Conservation (phyloP, 2,329 filamentous ascomycete species). For the Lecanicillium sp. region DNA sequence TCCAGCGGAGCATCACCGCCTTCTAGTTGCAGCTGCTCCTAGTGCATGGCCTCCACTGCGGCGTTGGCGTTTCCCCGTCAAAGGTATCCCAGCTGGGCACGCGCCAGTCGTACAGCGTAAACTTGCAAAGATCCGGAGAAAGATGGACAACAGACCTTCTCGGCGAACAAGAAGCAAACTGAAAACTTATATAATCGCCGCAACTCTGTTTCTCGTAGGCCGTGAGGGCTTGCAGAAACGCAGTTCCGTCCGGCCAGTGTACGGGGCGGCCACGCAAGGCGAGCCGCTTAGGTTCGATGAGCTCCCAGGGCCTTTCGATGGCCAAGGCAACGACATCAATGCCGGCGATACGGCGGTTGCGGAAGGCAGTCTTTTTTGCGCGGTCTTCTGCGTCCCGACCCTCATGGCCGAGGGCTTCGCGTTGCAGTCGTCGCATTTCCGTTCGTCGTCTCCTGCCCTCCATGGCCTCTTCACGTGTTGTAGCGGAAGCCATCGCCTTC, state of each 20-base stretch:
- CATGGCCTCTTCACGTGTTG: background rate
- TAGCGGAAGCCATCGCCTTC: background rate
- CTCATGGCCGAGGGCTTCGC: background rate
- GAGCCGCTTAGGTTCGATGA: background rate
- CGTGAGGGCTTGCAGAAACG: background rate
- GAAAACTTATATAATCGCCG: background rate
- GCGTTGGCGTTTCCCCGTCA: background rate
- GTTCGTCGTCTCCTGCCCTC: background rate
- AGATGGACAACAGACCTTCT: background rate
- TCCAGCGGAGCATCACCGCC: background rate
- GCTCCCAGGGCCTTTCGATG: background rate
- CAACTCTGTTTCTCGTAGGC: background rate
- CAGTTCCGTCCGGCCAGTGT: background rate
- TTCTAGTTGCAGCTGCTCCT: background rate
- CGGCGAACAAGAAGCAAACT: background rate
- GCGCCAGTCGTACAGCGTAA: slow-evolving; percentile 1
- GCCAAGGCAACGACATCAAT: background rate
- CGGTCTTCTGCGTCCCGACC: background rate
- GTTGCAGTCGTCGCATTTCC: background rate
- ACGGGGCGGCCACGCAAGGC: background rate
- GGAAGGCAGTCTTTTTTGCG: background rate
- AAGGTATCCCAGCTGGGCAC: background rate
- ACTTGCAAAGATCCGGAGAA: background rate
- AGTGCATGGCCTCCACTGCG: background rate
- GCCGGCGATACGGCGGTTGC: background rate